These are phyloP conservation scores for Cubamyces sp. DNA, from an alignment of 768 basidiomycete genomes.

Conservation along the genomic window DNA sequence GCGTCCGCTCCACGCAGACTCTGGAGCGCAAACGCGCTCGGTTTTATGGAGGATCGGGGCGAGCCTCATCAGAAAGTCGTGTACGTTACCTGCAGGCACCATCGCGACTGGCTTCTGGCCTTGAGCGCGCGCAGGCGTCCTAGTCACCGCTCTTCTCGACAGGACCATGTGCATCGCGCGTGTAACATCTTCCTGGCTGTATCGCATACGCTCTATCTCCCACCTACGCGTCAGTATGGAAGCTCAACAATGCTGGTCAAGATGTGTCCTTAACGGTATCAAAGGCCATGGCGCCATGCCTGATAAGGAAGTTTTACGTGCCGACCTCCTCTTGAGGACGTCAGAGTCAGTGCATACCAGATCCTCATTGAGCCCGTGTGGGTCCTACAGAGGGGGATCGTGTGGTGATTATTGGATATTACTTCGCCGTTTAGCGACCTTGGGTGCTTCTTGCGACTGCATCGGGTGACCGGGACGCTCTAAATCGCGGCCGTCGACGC, in stretches of 20 bases:
- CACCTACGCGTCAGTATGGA: neutral
- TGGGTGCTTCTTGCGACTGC: neutral
- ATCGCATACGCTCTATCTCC: constrained; percentile 6
- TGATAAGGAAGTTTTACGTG: neutral
- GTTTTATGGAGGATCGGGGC: constrained; percentile 1
- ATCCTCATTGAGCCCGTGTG: neutral
- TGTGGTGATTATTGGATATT: neutral
- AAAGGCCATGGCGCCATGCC: neutral
- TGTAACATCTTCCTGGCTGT: neutral
- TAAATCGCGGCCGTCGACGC: neutral
- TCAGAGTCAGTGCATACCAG: neutral
- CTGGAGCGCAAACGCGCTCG: neutral
- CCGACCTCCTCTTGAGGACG: neutral
- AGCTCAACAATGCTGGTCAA: neutral
- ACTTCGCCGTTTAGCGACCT: neutral
- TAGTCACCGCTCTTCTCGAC: constrained; percentile 7
- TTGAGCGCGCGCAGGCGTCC: constrained; percentile 1
- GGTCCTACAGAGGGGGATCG: neutral
- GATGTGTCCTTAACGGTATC: constrained; percentile 4
- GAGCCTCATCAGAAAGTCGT: neutral
- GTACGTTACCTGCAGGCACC: constrained; percentile 8
- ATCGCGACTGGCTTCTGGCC: neutral
- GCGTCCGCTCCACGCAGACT: constrained; percentile 7
- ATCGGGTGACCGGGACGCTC: neutral
- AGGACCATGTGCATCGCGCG: constrained; percentile 6